Percentiles rank a stretch among this genome's conserved stretches.
phyloP scores from a whole-genome alignment of 2,329 filamentous ascomycete genomes.

The Blumeriella jaapii region DNA sequence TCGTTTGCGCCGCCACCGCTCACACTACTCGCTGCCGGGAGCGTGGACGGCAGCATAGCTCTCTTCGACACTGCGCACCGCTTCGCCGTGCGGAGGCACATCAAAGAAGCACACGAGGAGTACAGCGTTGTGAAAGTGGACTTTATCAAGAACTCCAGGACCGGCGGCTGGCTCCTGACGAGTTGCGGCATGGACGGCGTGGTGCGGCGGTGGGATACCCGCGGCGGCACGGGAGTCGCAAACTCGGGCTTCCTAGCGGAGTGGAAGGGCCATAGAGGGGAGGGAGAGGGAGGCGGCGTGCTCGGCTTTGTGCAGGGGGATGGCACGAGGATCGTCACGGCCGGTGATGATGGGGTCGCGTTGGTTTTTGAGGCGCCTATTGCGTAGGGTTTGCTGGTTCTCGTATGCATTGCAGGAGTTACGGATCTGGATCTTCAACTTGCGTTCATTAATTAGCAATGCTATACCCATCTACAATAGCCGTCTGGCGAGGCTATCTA shows the following conservation, averaged over 20 bases:
- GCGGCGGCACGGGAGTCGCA: conserved; percentile 54
- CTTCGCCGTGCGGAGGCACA: conserved; percentile 76
- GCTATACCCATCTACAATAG: too few species aligned
- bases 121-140: conserved; percentile 87
- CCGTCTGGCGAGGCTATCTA: too few species aligned
- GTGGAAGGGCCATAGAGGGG: conserved; percentile 81
- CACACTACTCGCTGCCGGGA: conserved; percentile 50
- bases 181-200: conserved; percentile 88
- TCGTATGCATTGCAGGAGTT: conserved; percentile 9
- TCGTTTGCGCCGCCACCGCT: conserved; percentile 45
- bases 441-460: too few species aligned
- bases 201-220: conserved; percentile 75
- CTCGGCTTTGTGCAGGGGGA: conserved; percentile 81
- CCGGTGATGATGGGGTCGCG: conserved; percentile 71
- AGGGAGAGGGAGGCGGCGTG: conserved; percentile 78
- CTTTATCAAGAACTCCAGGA: conserved; percentile 50
- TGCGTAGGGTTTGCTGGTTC: neutral
- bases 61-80: conserved; percentile 79
- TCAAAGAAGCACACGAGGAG: conserved; percentile 75
- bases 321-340: conserved; percentile 70
- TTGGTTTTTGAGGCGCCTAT: conserved; percentile 49
- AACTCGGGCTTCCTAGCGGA: conserved; percentile 66
- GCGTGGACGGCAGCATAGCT: conserved; percentile 66
- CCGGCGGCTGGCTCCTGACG: conserved; percentile 60
- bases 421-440: conserved; percentile 35